Base-by-base conservation (phyloP, 2,329 filamentous ascomycete genomes). In the Beauveria sp. region DNA sequence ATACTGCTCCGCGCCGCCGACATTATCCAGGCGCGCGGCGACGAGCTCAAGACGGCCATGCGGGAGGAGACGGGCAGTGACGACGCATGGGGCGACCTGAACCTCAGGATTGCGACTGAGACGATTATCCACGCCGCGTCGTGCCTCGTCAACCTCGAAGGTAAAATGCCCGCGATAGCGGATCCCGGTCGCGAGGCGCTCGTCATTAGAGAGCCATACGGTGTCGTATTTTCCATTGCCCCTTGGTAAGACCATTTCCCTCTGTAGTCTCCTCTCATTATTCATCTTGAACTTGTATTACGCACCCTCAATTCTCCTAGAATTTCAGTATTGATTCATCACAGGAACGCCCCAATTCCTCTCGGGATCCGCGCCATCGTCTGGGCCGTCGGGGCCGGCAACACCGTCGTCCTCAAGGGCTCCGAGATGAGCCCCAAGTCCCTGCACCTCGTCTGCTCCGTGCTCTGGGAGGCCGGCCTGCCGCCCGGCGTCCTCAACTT, bases 401-500 rank as follows among this genome's bases (percentile, higher is more conserved):
- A 91, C 72, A 89, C 87, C 0, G 79, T 81, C 38, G 78, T 91
- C n/a, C 74, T 91, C 62, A 91, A 91, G 71, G 86, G 82, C 9
- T 83, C 84, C 7, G 88, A 91, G 70, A 70, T 84, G 16, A 81
- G 82, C 4, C 88, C 88, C 0, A 80, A 81, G 55, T 82, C 78
- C 46, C 83, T 84, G 68, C 84, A 81, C 76, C 79, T 78, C 10
- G 76, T 91, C 46, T 83, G 78, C n/a, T 78, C 79, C 26, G 76
- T 86, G 50, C 79, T 90, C 69, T 82, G 81, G 64, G 83, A 89
- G 66, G 90, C 89, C 9, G 90, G 90, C 10, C 78, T 93, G 22
- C 90, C 90, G 0, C 78, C 78, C 1, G 90, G 89, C 28, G 86
- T 83, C 3, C 72, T 93, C 55, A 92, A 91, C 71, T 77, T 90